Evolutionary conservation across 2,329 filamentous ascomycete species (phyloP).

Genomic region (Pseudocercospora macadamiae): DNA sequence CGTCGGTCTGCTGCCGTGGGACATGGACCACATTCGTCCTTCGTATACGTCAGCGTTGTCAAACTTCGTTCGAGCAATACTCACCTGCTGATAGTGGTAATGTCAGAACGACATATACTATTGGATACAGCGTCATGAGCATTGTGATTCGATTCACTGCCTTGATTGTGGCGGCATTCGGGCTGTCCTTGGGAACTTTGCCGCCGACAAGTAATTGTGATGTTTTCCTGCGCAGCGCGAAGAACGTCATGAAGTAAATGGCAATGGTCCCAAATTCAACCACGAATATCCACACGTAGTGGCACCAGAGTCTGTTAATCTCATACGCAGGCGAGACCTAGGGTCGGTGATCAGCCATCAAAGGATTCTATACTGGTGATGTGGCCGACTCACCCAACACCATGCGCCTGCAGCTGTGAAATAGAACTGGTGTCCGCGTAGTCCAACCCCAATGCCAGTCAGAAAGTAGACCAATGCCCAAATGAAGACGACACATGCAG

Average conservation of each 20-base stretch:
- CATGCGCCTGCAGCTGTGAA: conserved; percentile 65
- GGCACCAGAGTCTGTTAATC: conserved; percentile 51
- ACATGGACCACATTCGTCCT: conserved; percentile 66
- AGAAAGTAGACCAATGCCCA: conserved; percentile 66
- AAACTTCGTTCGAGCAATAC: not conserved
- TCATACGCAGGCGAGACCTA: conserved; percentile 56
- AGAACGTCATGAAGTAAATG: conserved; percentile 49
- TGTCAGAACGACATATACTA: conserved; percentile 71
- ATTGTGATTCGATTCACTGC: conserved; percentile 49
- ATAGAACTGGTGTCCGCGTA: conserved; percentile 47
- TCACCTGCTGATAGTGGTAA: conserved; percentile 60
- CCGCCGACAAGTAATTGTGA: conserved; percentile 24
- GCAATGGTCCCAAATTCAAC: conserved; percentile 56
- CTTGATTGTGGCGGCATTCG: conserved; percentile 31
- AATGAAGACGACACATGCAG: conserved; percentile 49
- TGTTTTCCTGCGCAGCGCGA: conserved; percentile 35
- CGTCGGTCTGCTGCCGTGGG: conserved; percentile 43
- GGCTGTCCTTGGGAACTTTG: conserved; percentile 13
- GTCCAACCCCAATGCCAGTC: conserved; percentile 55
- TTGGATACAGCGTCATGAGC: conserved; percentile 68
- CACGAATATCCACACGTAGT: conserved; percentile 68
- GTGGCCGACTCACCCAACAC: conserved; percentile 58
- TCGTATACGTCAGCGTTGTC: not conserved
- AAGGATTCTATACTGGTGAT: not conserved
- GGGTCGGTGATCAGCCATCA: not conserved